Evolutionary conservation across 2,329 filamentous ascomycete genomes (phyloP).

Genomic region (Clonostachys sp.): DNA sequence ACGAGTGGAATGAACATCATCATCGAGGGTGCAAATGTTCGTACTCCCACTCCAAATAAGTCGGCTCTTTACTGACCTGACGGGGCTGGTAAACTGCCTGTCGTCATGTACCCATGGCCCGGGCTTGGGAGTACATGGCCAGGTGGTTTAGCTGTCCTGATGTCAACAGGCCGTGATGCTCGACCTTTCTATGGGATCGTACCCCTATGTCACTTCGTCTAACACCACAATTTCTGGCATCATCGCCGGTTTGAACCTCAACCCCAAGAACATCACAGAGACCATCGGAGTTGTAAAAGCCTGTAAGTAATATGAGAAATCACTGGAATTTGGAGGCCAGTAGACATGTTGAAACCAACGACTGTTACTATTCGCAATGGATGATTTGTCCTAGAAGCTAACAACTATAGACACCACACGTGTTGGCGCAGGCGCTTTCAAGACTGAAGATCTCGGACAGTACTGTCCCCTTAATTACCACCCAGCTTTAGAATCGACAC

Average conservation of each 20-base stretch:
- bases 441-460: conserved; percentile 51
- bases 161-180: conserved; percentile 49
- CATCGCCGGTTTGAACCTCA: conserved; percentile 57
- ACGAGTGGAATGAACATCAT: conserved; percentile 44
- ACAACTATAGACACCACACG: conserved; percentile 50
- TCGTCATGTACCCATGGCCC: no score
- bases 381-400: background rate
- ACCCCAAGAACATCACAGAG: conserved; percentile 53
- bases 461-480: conserved; percentile 7
- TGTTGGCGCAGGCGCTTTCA: conserved; percentile 60
- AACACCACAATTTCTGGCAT: conserved; percentile 50
- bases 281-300: conserved; percentile 66
- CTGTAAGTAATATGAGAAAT: conserved; percentile 1
- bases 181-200: conserved; percentile 40
- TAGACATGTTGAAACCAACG: background rate
- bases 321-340: background rate
- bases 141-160: background rate
- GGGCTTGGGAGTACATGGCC: no score
- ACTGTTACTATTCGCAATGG: background rate
- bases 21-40: conserved; percentile 56
- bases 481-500: conserved; percentile 8
- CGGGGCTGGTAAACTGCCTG: no score
- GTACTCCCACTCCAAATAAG: conserved; percentile 7
- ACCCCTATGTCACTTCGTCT: conserved; percentile 25
- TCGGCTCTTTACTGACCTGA: no score